Evolutionary conservation across 192 early-diverging fungal genomes (phyloP), one percentile per base, ranked within the genome.

Genomic region (Linnemannia elongata): DNA sequence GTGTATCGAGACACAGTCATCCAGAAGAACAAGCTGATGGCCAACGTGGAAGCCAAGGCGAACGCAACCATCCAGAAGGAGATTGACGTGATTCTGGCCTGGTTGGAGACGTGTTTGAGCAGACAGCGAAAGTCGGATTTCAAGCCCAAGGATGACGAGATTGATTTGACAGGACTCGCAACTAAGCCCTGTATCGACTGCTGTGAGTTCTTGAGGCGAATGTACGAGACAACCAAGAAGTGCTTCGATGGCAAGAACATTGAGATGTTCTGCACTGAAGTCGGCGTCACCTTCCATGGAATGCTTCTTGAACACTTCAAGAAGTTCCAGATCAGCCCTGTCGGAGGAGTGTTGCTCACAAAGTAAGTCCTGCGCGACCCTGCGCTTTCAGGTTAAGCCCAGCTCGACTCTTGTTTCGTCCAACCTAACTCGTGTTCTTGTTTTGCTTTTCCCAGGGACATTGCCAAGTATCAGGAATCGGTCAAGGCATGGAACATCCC

Each of bases 241-340:
- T 86, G 82, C 27, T 92, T 98, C 72, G 93, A 95, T 54, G 94
- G 94, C 35, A 92, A 93, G 45, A 99, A 98, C 87, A 91, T 93
- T 69, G 94, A 96, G 70, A 88, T 90, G 38, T 95, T 97, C 78
- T 90, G 97, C 41, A 88, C 89, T 18, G 96, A 98, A 74, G 89
- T 99, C 60, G 98, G 98, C 39, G 90, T 89, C 36, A 86, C 91
- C 12, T 94, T 99, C 80, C 94, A 98, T 79, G 90, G 96, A 12
- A 89, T 97, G 90, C 90, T 99, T 75, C 88, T 98, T 83, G 98
- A 98, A 49, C 98, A 99, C 77, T 93, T 97, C 78, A 96, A 97
- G 89, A 97, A 96, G 85, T 99, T 94, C 76, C 83, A 85, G 33
- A 96, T 98, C 33, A 97, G 93, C 81, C 93, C 96, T 17, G 94